Evolutionary conservation across 2,329 filamentous ascomycete genomes (phyloP), one percentile per base, ranked within the genome.

Genomic region (Epichloe sylvatica): DNA sequence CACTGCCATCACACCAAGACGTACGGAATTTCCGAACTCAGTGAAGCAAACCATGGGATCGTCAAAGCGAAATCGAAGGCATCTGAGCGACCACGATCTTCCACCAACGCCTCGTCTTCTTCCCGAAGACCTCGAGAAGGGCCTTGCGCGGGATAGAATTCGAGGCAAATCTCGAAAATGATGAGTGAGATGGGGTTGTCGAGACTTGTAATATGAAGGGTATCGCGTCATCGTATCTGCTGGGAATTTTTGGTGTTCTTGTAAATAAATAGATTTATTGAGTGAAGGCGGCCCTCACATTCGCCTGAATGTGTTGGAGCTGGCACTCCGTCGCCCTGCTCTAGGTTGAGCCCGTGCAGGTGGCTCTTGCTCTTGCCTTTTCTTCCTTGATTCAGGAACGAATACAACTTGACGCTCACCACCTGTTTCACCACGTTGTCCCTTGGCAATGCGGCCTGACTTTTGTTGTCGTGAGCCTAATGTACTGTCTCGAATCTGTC

Each of bases 321-420:
- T 88, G 46, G 86, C 86, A 65, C 83, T 89, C 59, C 85, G 72
- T 59, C 85, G 77, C 49, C 69, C 69, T 43, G 49, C 51, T 33
- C 62, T 62, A 55, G 64, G 68, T 41, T 62, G 62, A 42, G 62
- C 59, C 30, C 62, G 60, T 25, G 62, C 57, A 19, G 57, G 55
- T 35, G 56, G 56, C 41, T 62, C 59, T 25, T 64, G 58, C 37
- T 64, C 55, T 56, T 73, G 64, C 61, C 70, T 68, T 59, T 75
- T 78, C 63, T 68, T 77, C 56, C 64, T 72, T 8, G 70, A 72
- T 53, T 75, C 72, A 8, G 84, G 84, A 51, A 81, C 74, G 64
- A 90, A 91, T n/a, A 81, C 83, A 53, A 90, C 75, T 57, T 83
- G 75, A 58, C 81, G 77, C 60, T 82, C 80, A 44, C 80, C 80